Evolutionary conservation across 1,139 yeast species (phyloP).

Genomic region (Hansenula anomala): DNA sequence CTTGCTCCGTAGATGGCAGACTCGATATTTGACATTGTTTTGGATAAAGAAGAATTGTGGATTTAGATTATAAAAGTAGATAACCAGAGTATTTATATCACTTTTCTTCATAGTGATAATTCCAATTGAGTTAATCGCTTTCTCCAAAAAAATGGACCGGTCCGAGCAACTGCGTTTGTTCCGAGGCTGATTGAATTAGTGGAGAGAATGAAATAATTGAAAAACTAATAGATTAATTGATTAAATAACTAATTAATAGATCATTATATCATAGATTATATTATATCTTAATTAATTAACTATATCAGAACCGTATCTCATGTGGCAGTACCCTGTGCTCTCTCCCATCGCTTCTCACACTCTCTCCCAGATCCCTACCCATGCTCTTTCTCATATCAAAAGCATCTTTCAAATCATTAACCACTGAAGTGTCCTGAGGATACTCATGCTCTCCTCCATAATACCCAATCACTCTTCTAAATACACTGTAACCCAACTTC

Average conservation of each 20-base stretch:
- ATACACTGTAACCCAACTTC: constrained; percentile 80
- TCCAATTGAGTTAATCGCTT: too few relatives aligned
- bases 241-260: too few relatives aligned
- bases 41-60: neutral
- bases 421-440: constrained; percentile 36
- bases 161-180: too few relatives aligned
- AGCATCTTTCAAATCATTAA: constrained; percentile 75
- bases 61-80: neutral
- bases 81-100: too few relatives aligned
- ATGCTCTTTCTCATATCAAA: constrained; percentile 71
- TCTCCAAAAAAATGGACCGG: too few relatives aligned
- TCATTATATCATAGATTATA: too few relatives aligned
- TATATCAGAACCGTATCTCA: constrained; percentile 34
- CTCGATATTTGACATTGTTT: constrained; percentile 45
- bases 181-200: too few relatives aligned
- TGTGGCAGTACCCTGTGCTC: constrained; percentile 56
- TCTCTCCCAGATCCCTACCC: constrained; percentile 35
- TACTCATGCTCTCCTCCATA: constrained; percentile 49
- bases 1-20: constrained; percentile 83
- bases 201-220: too few relatives aligned
- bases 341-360: constrained; percentile 56
- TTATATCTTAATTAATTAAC: too few relatives aligned
- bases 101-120: too few relatives aligned
- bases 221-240: too few relatives aligned
- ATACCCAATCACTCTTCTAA: constrained; percentile 85